A percentile compares a stretch with the other conserved stretches of the same genome.
phyloP scores from a whole-genome alignment of 352 stramenopile genomes.

The Phytophthora pseudosyringae region DNA sequence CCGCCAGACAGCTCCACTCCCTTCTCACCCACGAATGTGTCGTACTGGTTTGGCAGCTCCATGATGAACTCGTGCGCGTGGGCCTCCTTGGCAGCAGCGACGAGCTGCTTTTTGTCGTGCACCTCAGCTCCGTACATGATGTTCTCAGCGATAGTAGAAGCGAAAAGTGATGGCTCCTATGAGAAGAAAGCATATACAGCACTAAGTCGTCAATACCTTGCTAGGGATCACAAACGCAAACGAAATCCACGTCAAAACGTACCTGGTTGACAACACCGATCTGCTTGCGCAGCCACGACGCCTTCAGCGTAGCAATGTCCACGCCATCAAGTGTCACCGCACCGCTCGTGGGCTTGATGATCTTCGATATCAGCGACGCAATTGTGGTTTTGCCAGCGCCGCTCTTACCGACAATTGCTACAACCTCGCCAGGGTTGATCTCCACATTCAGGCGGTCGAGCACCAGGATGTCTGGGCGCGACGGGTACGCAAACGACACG shows the following conservation, averaged over 20 bases:
- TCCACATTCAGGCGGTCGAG: constrained; percentile 69
- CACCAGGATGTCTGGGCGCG: constrained; percentile 72
- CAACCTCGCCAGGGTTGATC: constrained; percentile 80
- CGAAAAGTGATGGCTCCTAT: constrained; percentile 82
- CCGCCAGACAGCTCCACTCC: constrained; percentile 96
- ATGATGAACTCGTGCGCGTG: constrained; percentile 84
- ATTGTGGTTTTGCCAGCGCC: constrained; percentile 88
- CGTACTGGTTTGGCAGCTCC: constrained; percentile 92
- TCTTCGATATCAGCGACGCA: constrained; percentile 80
- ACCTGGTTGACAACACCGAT: constrained; percentile 89
- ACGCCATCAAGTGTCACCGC: constrained; percentile 73
- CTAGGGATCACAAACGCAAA: not conserved
- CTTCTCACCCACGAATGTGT: constrained; percentile 97
- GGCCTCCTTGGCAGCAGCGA: constrained; percentile 71
- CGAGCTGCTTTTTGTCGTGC: constrained; percentile 61
- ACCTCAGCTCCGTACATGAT: constrained; percentile 79
- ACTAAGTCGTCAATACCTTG: constrained; percentile 21
- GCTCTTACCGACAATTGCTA: constrained; percentile 88
- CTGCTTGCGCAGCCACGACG: constrained; percentile 79
- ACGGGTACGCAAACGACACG: constrained; percentile 87
- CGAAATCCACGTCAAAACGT: constrained; percentile 7
- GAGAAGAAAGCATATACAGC: not conserved
- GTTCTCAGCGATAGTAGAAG: constrained; percentile 83
- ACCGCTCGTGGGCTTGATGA: constrained; percentile 68
- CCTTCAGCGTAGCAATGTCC: constrained; percentile 69